phyloP scores from a whole-genome alignment of 2,329 filamentous ascomycete species.

The Neofusicoccum sp. region DNA sequence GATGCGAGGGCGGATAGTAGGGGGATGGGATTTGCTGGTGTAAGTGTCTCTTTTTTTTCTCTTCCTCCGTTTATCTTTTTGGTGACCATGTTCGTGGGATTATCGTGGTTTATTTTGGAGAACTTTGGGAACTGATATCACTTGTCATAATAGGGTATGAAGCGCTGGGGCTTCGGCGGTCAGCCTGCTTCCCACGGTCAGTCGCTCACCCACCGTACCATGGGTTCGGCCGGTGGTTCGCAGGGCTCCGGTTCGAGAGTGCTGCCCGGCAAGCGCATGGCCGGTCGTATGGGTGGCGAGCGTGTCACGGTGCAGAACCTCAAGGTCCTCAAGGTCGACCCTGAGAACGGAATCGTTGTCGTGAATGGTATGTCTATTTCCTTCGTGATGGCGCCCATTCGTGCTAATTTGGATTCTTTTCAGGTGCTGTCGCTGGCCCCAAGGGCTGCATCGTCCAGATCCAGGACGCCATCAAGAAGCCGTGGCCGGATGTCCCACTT shows the following conservation, averaged over 20 bases:
- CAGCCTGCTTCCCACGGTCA: conserved; percentile 94
- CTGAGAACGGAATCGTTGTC: conserved; percentile 81
- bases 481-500: conserved; percentile 52
- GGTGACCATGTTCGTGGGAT: not conserved
- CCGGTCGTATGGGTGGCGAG: conserved; percentile 90
- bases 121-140: not conserved
- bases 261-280: conserved; percentile 95
- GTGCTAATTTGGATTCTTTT: not conserved
- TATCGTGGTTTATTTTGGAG: not conserved
- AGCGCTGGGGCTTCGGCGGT: conserved; percentile 84
- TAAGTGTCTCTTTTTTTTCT: conserved; percentile 31
- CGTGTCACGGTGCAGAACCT: conserved; percentile 88
- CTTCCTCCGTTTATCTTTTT: not conserved
- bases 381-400: not conserved
- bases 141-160: conserved; percentile 67
- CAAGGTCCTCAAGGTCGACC: conserved; percentile 82
- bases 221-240: conserved; percentile 84
- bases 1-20: conserved; percentile 76
- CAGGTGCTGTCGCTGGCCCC: conserved; percentile 75
- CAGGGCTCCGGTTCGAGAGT: conserved; percentile 93
- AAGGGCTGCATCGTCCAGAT: conserved; percentile 82
- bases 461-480: conserved; percentile 88
- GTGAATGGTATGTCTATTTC: conserved; percentile 64
- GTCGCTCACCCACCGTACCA: conserved; percentile 87
- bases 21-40: conserved; percentile 90